Percentiles rank a stretch among this genome's conserved stretches.
phyloP scores from a whole-genome alignment of 768 basidiomycete species.

The Suillus decipiens region DNA sequence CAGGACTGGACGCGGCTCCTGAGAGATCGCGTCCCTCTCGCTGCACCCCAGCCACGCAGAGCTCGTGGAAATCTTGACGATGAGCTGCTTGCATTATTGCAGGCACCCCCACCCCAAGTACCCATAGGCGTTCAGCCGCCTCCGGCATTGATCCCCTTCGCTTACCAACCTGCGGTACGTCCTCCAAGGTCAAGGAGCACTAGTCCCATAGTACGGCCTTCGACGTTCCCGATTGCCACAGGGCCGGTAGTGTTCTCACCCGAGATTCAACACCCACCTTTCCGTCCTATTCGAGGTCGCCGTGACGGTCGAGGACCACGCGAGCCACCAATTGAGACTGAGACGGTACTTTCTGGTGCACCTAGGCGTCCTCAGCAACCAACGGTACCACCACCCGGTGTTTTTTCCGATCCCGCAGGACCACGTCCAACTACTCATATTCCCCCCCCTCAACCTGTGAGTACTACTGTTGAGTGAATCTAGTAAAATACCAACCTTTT shows the following conservation, averaged over 20 bases:
- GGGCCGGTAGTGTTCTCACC: constrained; percentile 23
- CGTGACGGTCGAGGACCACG: background rate
- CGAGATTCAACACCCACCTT: constrained; percentile 17
- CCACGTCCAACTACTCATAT: constrained; percentile 21
- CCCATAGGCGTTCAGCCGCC: constrained; percentile 46
- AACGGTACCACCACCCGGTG: constrained; percentile 16
- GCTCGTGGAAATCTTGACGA: constrained; percentile 57
- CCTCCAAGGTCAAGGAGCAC: constrained; percentile 41
- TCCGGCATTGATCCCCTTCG: constrained; percentile 55
- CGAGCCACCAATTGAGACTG: background rate
- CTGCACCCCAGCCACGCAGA: constrained; percentile 43
- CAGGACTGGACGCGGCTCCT: constrained; percentile 26
- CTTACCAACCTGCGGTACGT: constrained; percentile 50
- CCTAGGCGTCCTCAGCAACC: background rate
- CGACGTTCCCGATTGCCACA: constrained; percentile 31
- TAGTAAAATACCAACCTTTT: background rate
- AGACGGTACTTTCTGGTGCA: background rate
- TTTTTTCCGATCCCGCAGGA: background rate
- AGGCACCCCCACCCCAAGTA: constrained; percentile 43
- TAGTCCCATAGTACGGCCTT: constrained; percentile 35
- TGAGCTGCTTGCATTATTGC: constrained; percentile 60
- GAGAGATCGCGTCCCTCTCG: constrained; percentile 38
- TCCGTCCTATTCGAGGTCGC: background rate
- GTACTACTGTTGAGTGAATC: background rate
- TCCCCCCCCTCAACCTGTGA: constrained; percentile 26